Conservation (phyloP, 2,329 filamentous ascomycete species). For the Cladosporium halotolerans region DNA sequence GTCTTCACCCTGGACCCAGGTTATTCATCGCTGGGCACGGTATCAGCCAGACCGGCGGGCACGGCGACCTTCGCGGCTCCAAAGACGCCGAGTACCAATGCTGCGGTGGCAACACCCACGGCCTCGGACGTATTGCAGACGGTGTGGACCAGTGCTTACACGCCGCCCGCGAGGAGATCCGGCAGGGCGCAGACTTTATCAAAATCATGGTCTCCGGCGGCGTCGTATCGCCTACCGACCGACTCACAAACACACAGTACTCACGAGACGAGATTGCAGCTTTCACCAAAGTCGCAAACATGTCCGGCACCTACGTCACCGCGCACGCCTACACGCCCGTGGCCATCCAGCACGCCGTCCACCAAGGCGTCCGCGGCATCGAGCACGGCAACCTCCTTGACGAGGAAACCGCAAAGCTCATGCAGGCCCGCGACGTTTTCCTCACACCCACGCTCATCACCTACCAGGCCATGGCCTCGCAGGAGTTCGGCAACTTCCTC, state of each 20-base stretch:
- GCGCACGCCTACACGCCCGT: conserved; percentile 53
- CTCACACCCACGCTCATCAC: conserved; percentile 51
- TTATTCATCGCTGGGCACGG: conserved; percentile 51
- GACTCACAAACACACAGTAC: conserved; percentile 51
- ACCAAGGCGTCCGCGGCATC: conserved; percentile 51
- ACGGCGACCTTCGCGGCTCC: conserved; percentile 47
- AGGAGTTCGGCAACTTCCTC: conserved; percentile 40
- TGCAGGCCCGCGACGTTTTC: conserved; percentile 45
- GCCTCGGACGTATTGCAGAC: conserved; percentile 45
- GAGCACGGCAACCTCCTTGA: conserved; percentile 60
- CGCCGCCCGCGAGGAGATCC: conserved; percentile 48
- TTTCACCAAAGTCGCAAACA: conserved; percentile 45
- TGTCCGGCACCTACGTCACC: conserved; percentile 49
- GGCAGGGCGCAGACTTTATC: conserved; percentile 54
- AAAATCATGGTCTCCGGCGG: conserved; percentile 58
- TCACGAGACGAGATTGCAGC: conserved; percentile 51
- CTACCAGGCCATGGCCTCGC: conserved; percentile 45
- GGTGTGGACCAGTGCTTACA: conserved; percentile 51
- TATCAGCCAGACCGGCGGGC: conserved; percentile 54
- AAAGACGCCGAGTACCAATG: conserved; percentile 42
- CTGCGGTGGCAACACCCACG: conserved; percentile 40
- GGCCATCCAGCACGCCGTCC: conserved; percentile 50
- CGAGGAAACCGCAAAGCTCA: conserved; percentile 45
- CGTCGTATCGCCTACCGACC: conserved; percentile 51
- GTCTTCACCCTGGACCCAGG: conserved; percentile 49